Conservation (phyloP, 306 rosid genomes). For the Carpinus viminea region DNA sequence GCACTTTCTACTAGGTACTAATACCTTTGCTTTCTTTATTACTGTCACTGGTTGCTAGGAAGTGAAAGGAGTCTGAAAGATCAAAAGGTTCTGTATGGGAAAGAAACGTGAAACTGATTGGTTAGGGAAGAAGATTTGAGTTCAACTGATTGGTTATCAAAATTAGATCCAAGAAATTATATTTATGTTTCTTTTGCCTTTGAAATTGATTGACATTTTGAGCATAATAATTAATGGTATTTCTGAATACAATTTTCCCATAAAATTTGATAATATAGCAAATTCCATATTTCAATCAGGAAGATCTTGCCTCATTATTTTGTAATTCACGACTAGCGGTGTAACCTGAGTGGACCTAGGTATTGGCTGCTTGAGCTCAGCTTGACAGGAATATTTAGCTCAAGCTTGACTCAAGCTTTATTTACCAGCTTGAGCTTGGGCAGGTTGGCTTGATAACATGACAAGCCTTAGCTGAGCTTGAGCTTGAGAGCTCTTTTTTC, state of each 20-base stretch:
- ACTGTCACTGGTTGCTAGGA: conserved; percentile 9
- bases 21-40: conserved; percentile 17
- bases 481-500: background rate
- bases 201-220: too few relatives aligned
- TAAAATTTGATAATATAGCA: background rate
- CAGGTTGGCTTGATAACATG: background rate
- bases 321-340: background rate
- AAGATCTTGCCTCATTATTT: too few relatives aligned
- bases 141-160: background rate
- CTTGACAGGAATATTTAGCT: background rate
- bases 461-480: background rate
- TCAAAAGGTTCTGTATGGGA: background rate
- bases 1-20: conserved; percentile 60
- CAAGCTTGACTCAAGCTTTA: background rate
- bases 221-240: too few relatives aligned
- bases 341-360: background rate
- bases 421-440: background rate
- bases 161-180: too few relatives aligned
- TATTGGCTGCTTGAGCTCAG: too few relatives aligned
- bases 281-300: too few relatives aligned
- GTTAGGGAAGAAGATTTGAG: background rate
- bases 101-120: conserved; percentile 1
- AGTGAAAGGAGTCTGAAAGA: background rate
- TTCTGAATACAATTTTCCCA: too few relatives aligned
- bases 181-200: too few relatives aligned